Evolutionary conservation across 2,329 filamentous ascomycete genomes (phyloP).

Genomic region (Blastomyces silverae): DNA sequence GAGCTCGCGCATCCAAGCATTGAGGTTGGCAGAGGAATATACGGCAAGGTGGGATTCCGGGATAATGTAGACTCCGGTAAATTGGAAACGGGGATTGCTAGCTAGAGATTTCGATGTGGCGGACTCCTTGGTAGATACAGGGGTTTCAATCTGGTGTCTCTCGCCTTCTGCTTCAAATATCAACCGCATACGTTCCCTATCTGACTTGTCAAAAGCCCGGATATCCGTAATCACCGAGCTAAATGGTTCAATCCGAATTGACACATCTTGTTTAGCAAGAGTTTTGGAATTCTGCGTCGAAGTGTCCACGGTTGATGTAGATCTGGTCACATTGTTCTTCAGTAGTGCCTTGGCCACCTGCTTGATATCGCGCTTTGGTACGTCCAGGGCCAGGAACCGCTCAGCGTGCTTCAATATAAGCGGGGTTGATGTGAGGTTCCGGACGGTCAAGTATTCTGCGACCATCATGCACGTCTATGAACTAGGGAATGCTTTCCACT

Average conservation of each 20-base stretch:
- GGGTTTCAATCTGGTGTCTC: conserved; percentile 65
- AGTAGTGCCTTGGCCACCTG: conserved; percentile 46
- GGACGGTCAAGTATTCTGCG: conserved; percentile 55
- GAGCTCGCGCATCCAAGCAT: conserved; percentile 75
- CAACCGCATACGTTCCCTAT: conserved; percentile 63
- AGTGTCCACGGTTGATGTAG: conserved; percentile 42
- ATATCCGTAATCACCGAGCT: conserved; percentile 58
- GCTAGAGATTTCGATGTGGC: conserved; percentile 54
- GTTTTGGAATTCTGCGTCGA: conserved; percentile 48
- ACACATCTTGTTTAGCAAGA: conserved; percentile 56
- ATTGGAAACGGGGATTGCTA: conserved; percentile 47
- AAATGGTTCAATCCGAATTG: conserved; percentile 62
- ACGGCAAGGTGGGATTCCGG: conserved; percentile 52
- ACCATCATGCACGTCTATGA: conserved; percentile 15
- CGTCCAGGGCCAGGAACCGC: conserved; percentile 57
- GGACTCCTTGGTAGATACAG: conserved; percentile 55
- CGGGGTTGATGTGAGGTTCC: conserved; percentile 71
- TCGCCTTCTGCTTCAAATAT: conserved; percentile 60
- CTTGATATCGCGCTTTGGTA: conserved; percentile 31
- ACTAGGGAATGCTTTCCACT: neutral
- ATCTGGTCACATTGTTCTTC: conserved; percentile 36
- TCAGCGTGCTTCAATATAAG: conserved; percentile 67
- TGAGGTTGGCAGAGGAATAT: conserved; percentile 62
- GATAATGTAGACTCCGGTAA: conserved; percentile 61
- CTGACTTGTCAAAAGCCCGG: conserved; percentile 49